These are phyloP conservation scores for Conticribra guillardii DNA, from an alignment of 108 stramenopile species.

Conservation along the genomic window DNA sequence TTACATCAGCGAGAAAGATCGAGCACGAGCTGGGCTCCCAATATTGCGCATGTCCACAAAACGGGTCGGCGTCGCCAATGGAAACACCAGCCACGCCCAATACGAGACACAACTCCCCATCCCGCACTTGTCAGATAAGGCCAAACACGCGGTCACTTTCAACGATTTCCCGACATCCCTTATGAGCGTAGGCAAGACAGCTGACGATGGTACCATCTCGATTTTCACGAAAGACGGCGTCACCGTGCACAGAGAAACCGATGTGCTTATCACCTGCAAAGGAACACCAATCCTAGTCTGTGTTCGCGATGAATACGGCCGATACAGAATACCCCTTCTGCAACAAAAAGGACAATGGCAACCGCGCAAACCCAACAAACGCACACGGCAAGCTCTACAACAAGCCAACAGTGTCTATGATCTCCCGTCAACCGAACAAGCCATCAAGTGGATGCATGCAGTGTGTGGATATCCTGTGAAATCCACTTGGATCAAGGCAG, in stretches of 20 bases:
- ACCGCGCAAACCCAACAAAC: background rate
- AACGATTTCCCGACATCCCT: slow-evolving; percentile 2
- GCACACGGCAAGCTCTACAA: background rate
- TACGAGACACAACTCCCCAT: slow-evolving; percentile 5
- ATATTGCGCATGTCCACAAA: slow-evolving; percentile 8
- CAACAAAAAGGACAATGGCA: slow-evolving; percentile 1
- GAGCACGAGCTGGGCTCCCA: background rate
- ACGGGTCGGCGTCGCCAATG: slow-evolving; percentile 15
- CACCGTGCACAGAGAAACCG: background rate
- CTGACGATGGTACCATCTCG: slow-evolving; percentile 6
- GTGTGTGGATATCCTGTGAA: too few relatives aligned
- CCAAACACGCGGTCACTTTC: slow-evolving; percentile 3
- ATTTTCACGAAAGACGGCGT: slow-evolving; percentile 11
- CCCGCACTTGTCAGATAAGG: background rate
- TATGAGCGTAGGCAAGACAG: too few relatives aligned
- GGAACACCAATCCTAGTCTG: slow-evolving; percentile 6
- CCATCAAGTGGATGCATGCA: too few relatives aligned
- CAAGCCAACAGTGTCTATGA: too few relatives aligned
- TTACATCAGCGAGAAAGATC: slow-evolving; percentile 5
- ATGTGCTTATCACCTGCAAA: slow-evolving; percentile 11
- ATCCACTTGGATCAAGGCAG: too few relatives aligned
- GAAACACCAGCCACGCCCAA: background rate
- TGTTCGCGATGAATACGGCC: slow-evolving; percentile 4
- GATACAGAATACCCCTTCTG: slow-evolving; percentile 9
- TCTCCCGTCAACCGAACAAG: too few relatives aligned